Conservation (phyloP, 2,329 filamentous ascomycete species). For the Ophiobolus disseminans region DNA sequence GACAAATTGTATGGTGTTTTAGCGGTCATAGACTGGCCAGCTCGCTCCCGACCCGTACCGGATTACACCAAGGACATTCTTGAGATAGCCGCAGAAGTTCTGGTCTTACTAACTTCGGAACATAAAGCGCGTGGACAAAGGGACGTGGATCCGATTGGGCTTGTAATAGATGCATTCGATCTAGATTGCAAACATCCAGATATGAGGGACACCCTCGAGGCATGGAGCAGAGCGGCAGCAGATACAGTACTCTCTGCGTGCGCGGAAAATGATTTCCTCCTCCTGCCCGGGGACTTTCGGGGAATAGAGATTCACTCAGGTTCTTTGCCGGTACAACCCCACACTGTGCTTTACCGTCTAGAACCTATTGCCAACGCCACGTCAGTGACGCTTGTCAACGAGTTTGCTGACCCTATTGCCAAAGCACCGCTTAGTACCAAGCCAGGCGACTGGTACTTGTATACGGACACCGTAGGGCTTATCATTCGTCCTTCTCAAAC, state of each 20-base stretch:
- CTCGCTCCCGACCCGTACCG: background rate
- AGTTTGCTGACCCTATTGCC: background rate
- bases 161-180: no score
- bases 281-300: no score
- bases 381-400: background rate
- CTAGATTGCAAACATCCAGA: background rate
- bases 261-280: no score
- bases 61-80: background rate
- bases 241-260: no score
- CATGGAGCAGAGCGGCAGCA: no score
- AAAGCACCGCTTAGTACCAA: background rate
- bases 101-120: background rate
- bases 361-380: background rate
- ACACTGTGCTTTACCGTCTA: no score
- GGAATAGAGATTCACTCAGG: no score
- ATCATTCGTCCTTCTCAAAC: background rate
- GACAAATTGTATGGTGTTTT: constrained; percentile 4
- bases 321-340: no score
- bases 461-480: no score
- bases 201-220: background rate
- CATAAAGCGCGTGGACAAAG: background rate
- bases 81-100: background rate
- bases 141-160: no score
- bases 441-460: background rate
- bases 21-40: background rate